Evolutionary conservation across 2,329 filamentous ascomycete genomes (phyloP), one percentile per base, ranked within the genome.

Genomic region (Sporothrix variecibatus): DNA sequence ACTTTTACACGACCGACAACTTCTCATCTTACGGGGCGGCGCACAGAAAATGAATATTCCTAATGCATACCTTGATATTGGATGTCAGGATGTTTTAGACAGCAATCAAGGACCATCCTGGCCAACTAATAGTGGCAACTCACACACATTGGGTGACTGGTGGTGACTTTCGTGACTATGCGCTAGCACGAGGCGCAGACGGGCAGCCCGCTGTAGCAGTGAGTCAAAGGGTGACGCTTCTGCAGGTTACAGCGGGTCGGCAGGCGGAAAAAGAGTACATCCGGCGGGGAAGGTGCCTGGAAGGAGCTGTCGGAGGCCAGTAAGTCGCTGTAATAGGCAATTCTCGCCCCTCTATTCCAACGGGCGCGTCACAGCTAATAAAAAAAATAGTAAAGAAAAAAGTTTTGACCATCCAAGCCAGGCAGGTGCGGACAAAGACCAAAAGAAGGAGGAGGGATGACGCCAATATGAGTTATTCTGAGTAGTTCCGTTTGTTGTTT

Each of bases 211-310:
- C 62, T 46, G 62, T 17, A 67, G 34, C 23, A 67, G 28, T 40
- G 67, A 26, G 46, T 69, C 67, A 53, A 51, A 53, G 20, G 67
- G 20, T 11, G 20, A 53, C 20, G 46, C 46, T 53, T 23, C 46
- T 38, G 46, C 20, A 23, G 11, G 46, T 23, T 53, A 53, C 67
- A 69, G 67, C 46, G 67, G 46, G 20, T 56, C 67, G 67, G 67
- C 20, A 65, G 71, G 49, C 69, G 71, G 74, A 71, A 75, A 75
- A 72, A 75, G 62, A 67, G 34, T 67, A 73, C 71, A 60, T 73
- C 74, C 74, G 74, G 74, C 74, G 74, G 74, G 67, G 74, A 72
- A 68, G 73, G 15, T 51, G 56, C 46, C 20, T 8, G 26, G 9
- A 31, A 53, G 17, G 40, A n/a, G 46, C 40, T n/a, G 12, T 34